phyloP scores from a whole-genome alignment of 305 asterid species.

The Ilex paraguariensis region DNA sequence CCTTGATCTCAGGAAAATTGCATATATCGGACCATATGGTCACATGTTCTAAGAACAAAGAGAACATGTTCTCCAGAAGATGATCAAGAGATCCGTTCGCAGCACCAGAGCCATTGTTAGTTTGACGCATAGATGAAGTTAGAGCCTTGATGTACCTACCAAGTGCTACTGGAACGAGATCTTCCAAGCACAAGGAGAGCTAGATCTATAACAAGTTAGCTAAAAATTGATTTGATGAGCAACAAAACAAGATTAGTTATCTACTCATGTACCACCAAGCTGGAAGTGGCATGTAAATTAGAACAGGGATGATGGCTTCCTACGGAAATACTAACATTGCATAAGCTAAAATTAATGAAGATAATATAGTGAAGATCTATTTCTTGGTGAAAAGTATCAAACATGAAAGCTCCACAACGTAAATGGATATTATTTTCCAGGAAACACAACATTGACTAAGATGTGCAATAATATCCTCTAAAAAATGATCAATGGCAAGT shows the following conservation, averaged over 20 bases:
- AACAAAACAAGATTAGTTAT: slow-evolving; percentile 7
- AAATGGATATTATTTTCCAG: slow-evolving; percentile 1
- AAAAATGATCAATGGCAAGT: too few species aligned
- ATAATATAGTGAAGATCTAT: slow-evolving; percentile 5
- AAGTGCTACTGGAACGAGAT: slow-evolving; percentile 84
- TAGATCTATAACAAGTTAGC: slow-evolving; percentile 37
- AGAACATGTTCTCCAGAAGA: slow-evolving; percentile 82
- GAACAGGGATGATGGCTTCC: not conserved
- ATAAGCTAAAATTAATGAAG: slow-evolving; percentile 6
- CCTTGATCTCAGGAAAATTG: slow-evolving; percentile 75
- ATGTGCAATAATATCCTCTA: too few species aligned
- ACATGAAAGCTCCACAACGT: slow-evolving; percentile 5
- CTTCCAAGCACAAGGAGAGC: slow-evolving; percentile 97
- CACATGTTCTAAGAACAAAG: slow-evolving; percentile 83
- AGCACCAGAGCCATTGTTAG: slow-evolving; percentile 32
- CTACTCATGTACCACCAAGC: not conserved
- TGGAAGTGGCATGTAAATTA: not conserved
- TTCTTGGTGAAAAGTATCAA: slow-evolving; percentile 1
- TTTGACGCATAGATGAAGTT: slow-evolving; percentile 44
- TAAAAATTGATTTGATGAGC: slow-evolving; percentile 9
- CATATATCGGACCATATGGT: slow-evolving; percentile 88
- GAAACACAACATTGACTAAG: too few species aligned
- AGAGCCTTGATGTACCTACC: slow-evolving; percentile 88
- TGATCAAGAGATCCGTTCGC: slow-evolving; percentile 46
- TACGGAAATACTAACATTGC: slow-evolving; percentile 4